Base-by-base conservation (phyloP, 2,329 filamentous ascomycete genomes). In the Neofusicoccum ribis region DNA sequence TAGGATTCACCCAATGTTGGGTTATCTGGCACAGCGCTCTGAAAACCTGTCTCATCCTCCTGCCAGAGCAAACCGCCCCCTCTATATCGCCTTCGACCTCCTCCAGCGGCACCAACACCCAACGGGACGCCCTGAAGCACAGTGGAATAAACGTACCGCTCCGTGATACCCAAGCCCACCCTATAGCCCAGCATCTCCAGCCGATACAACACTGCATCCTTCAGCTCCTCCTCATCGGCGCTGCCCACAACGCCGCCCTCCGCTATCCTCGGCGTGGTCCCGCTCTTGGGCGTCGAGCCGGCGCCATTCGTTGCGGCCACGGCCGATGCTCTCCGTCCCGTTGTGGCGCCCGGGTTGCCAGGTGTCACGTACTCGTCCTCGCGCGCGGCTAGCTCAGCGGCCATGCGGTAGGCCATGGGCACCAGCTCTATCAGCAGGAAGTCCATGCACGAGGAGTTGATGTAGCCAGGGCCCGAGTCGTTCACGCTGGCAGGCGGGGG, bases 361-460 rank as follows among this genome's bases (percentile, higher is more conserved):
- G 70, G 69, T 20, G 73, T 68, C 70, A 60, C 67, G 82, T 27
- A 78, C 78, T 68, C 63, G 5, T 82, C 76, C 66, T 84, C 77
- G 61, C 79, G 75, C 36, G 80, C 80, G 66, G 88, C 86, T 4
- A 92, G 83, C 73, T 95, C 89, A 73, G 89, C 86, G 23, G 92
- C 89, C 68, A 98, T 85, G 69, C 95, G 89, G 78, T 96, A 92
- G 5, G 94, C 91, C 83, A 98, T 90, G 44, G 95, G 95, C 15
- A 99, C 95, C 64, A 99, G 87, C 82, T 99, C 95, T 76, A 98
- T 98, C 71, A 99, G 87, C 65, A 99, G 87, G 71, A 99, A 90
- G 79, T 99, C 95, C 72, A 99, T 88, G 76, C 91, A 93, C 54
- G 94, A 95, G 65, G 90, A 88, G 80, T 87, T 90, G 72, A 97